Evolutionary conservation across 2,329 filamentous ascomycete genomes (phyloP), one percentile per base, ranked within the genome.

Genomic region (Sporothrix curviconia): DNA sequence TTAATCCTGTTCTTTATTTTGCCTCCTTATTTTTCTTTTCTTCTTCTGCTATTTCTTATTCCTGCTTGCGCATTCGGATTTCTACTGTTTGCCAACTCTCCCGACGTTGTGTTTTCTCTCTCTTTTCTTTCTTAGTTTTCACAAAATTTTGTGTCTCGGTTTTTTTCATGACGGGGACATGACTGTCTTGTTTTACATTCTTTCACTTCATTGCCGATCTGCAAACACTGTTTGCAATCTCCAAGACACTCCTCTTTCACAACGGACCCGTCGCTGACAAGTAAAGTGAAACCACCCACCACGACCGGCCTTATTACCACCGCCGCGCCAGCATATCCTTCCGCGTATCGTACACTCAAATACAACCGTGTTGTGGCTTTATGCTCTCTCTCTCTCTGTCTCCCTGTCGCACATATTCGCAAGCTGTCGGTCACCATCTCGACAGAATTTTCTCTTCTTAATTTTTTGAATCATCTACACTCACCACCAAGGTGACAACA

Each of bases 111-210:
- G 42, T 42, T 40, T 47, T 50, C 25, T 28, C 25, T 28, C 7
- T 56, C n/a, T n/a, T n/a, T n/a, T n/a, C n/a, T n/a, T n/a, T n/a
- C n/a, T n/a, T n/a, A n/a, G 28, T 25, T 50, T 43, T n/a, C 22
- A 47, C 30, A 40, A 36, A 15, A 32, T 43, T 56, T 14, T 51
- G 37, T 57, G 37, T 52, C 32, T 32, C 39, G 15, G 34, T 36
- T 2, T 22, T 40, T 46, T 32, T 25, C n/a, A n/a, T n/a, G 11
- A 44, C 15, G 50, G 37, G 43, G 17, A 32, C 56, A 32, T 51
- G 34, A 44, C 51, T 58, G 24, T 51, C 36, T 39, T 57, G 55
- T 57, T 44, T 55, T 55, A 51, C 57, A 55, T 58, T 55, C 51
- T 55, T 58, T 58, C 43, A 50, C 56, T n/a, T 39, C 24, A 8